Conservation (phyloP, 371 early-diverging fungal species). For the Saksenaea vasiformis region DNA sequence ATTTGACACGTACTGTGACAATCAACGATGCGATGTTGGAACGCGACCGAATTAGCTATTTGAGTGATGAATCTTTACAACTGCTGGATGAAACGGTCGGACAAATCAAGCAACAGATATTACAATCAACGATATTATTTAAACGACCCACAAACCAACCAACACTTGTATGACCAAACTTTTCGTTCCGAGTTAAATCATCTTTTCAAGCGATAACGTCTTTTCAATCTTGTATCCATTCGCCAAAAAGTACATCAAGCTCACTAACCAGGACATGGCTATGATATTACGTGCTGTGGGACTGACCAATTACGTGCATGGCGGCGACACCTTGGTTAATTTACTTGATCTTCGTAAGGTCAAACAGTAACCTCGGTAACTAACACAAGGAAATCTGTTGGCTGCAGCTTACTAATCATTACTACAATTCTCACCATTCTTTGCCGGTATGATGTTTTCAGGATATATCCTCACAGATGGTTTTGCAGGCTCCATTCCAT, state of each 20-base stretch:
- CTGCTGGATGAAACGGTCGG: no score
- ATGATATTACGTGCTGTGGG: not conserved
- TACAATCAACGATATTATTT: no score
- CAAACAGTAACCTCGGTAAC: not conserved
- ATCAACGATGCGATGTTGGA: no score
- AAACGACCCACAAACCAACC: no score
- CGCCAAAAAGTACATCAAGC: not conserved
- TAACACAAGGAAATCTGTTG: not conserved
- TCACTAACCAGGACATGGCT: not conserved
- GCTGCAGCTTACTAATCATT: not conserved
- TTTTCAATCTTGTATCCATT: not conserved
- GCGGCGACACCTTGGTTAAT: not conserved
- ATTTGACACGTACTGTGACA: no score
- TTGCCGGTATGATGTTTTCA: not conserved
- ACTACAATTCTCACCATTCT: not conserved
- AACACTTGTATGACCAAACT: no score
- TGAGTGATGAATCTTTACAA: no score
- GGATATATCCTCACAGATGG: not conserved
- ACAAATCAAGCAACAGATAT: no score
- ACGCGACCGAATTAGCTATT: no score
- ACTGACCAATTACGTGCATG: not conserved
- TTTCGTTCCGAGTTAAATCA: no score
- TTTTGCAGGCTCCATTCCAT: not conserved
- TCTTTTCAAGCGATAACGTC: not conserved
- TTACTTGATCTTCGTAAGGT: not conserved